Evolutionary conservation across 2,329 filamentous ascomycete species (phyloP), one percentile per base, ranked within the genome.

Genomic region (Domatiomyces catenatus): DNA sequence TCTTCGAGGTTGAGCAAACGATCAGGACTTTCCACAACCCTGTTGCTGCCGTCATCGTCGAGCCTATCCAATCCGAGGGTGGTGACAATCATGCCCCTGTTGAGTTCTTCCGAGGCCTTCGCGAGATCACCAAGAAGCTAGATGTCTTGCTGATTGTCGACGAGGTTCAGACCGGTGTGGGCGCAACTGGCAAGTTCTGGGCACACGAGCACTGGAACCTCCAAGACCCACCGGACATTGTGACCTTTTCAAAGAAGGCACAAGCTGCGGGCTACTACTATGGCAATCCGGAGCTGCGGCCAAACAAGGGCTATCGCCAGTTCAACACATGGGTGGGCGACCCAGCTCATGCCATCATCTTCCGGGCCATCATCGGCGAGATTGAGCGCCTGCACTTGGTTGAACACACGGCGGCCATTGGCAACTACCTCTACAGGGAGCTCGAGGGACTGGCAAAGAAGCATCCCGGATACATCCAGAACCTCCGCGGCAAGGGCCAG

Each of bases 291-390:
- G 80, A 79, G 43, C 75, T 94, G 59, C 76, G 85, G 10, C 88
- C 88, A 55, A 94, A 94, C 74, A 89, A 89, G 76, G 84, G 89
- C 5, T 94, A 94, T 75, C 82, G 88, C 55, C 88, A 94, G 70
- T 94, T 94, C 76, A 94, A 94, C 75, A 94, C 87, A 47, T 94
- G 88, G 88, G 93, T 94, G 83, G 88, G 88, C 61, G 88, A 94
- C 70, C 88, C 88, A 15, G 82, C 84, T 12, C 81, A 86, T 53
- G 86, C 84, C 15, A 72, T 94, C 53, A 75, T 94, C 58, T 94
- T 93, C 81, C 80, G 84, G 56, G 83, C 80, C 62, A 94, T 94
- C 69, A 78, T 90, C 63, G 70, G 84, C 52, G 87, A 94, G 71
- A 81, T 94, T 51, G 73, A 87, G 67, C 73, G 79, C 48, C 73